Conservation (phyloP, 2,329 filamentous ascomycete genomes). For the Dactylellina parvicollis region DNA sequence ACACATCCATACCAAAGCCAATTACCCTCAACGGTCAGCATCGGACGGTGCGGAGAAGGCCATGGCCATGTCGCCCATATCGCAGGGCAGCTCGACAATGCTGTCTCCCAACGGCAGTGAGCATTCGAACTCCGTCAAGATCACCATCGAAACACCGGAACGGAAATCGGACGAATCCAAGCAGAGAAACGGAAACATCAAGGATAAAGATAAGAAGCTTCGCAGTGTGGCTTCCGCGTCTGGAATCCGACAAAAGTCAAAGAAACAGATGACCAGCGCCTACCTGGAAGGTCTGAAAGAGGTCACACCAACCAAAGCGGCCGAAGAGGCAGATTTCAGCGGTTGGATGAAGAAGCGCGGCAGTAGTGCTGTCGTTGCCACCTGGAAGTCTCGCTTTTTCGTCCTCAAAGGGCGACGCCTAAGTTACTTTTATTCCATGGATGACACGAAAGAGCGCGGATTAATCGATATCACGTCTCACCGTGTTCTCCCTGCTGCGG, state of each 20-base stretch:
- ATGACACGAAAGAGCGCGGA: conserved; percentile 90
- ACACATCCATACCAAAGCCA: conserved; percentile 43
- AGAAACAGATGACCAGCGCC: conserved; percentile 88
- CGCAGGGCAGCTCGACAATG: conserved; percentile 42
- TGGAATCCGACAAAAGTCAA: conserved; percentile 71
- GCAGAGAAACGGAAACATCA: conserved; percentile 33
- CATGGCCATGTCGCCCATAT: conserved; percentile 50
- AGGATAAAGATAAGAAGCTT: conserved; percentile 47
- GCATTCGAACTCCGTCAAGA: conserved; percentile 41
- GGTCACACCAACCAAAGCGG: conserved; percentile 82
- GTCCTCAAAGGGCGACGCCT: conserved; percentile 89
- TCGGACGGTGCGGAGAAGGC: conserved; percentile 52
- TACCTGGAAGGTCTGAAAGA: conserved; percentile 87
- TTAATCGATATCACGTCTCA: conserved; percentile 98
- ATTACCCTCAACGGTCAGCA: conserved; percentile 27
- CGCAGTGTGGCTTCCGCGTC: conserved; percentile 49
- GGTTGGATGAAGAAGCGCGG: conserved; percentile 99
- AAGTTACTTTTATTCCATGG: conserved; percentile 95
- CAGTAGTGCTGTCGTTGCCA: conserved; percentile 86
- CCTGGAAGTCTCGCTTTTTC: conserved; percentile 97
- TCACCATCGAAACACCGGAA: conserved; percentile 42
- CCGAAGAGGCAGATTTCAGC: conserved; percentile 86
- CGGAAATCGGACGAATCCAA: conserved; percentile 47
- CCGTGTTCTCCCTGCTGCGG: conserved; percentile 91
- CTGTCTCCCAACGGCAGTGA: conserved; percentile 51